Evolutionary conservation across 257 asterid genomes (phyloP).

Genomic region (Solanum medicagineum): DNA sequence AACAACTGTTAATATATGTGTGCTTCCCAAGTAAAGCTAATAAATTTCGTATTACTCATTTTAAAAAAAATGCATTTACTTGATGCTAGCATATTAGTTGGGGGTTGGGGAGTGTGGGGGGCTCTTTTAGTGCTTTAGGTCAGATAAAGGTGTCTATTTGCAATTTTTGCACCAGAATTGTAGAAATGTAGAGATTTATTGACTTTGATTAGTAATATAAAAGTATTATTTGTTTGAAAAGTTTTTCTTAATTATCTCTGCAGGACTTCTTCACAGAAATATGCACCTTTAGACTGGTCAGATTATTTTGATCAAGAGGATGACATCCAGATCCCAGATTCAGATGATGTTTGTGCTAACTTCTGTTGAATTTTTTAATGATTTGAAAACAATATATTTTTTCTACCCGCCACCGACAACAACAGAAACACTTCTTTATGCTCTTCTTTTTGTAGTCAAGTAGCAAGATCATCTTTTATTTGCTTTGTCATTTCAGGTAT

Average conservation of each 20-base stretch:
- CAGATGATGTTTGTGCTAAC: conserved; percentile 57
- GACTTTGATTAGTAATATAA: neutral
- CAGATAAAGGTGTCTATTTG: neutral
- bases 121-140: neutral
- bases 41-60: neutral
- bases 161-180: neutral
- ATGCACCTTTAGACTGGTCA: conserved; percentile 69
- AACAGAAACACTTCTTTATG: neutral
- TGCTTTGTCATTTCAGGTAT: conserved; percentile 48
- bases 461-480: conserved; percentile 4
- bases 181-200: neutral
- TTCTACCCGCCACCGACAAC: too few relatives aligned
- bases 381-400: too few relatives aligned
- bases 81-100: neutral
- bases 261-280: conserved; percentile 70
- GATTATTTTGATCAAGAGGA: conserved; percentile 78
- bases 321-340: conserved; percentile 54
- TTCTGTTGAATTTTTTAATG: neutral
- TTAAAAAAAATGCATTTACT: neutral
- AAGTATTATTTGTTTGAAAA: neutral
- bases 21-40: neutral
- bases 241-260: neutral
- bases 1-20: neutral
- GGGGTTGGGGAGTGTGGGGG: neutral
- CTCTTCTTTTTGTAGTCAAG: neutral